Base-by-base conservation (phyloP, 208 protist species). In the Acanthamoeba castellanii region DNA sequence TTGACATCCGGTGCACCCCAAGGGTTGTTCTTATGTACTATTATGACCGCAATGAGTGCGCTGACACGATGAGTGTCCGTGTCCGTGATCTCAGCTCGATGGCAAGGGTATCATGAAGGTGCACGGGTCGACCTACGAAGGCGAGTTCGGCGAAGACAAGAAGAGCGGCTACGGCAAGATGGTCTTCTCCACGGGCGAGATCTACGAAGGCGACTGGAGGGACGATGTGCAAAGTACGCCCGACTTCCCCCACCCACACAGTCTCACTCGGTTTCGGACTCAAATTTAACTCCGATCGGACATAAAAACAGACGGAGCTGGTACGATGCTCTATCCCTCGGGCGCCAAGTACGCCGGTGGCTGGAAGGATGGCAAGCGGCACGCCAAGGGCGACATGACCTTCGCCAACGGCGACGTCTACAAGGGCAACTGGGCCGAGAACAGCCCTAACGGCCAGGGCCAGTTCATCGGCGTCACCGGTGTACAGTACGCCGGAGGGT, bases 91-190 rank as follows among this genome's bases (percentile, higher is more conserved):
- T 42, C n/a, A 94, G 90, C 52, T 94, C 9, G 68, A 94, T 64
- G 90, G 90, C 45, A 84, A 94, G 34, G 90, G 90, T 16, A 68
- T 94, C n/a, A 94, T 94, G 90, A 94, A 85, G 52, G 90, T 85
- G n/a, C 57, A 85, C 90, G 90, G 90, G 8, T 85, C 64, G 14
- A 84, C 57, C n/a, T 94, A 85, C 57, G 68, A 84, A 37, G 90
- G 90, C 27, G 68, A 94, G 90, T 94, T 94, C 72, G 37, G 27
- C 14, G 68, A 94, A 32, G 90, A 94, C 42, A 84, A 85, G 72
- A 94, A 94, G 90, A 64, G 72, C 64, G 90, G 90, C 70, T 68
- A 85, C 68, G 90, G 90, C 16, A 30, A 30, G 27, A 94, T 94
- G 90, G 66, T 84, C 52, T 94, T 94, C 70, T 52, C 90, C 47